These are phyloP conservation scores for Fomitopsis schrenkii DNA, from an alignment of 1,284 basidiomycete genomes.

Conservation along the genomic window DNA sequence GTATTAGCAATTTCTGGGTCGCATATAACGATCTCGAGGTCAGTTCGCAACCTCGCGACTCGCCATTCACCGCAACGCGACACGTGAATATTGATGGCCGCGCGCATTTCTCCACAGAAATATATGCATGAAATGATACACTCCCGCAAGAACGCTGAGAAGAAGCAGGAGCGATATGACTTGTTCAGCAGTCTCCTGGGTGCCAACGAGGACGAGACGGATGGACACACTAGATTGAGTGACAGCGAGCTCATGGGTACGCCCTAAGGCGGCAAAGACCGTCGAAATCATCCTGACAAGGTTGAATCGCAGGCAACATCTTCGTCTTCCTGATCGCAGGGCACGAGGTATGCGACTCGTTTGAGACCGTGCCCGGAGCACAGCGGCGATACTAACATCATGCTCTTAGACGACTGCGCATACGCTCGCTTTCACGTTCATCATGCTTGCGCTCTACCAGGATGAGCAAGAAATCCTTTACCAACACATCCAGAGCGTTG, in stretches of 20 bases:
- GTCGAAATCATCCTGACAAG: not conserved
- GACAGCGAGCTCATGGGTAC: slow-evolving; percentile 49
- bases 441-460: slow-evolving; percentile 46
- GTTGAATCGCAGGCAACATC: slow-evolving; percentile 42
- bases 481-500: slow-evolving; percentile 42
- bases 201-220: slow-evolving; percentile 36
- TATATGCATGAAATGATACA: slow-evolving; percentile 58
- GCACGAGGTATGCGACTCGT: slow-evolving; percentile 3
- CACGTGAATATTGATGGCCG: not conserved
- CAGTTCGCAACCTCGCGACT: not conserved
- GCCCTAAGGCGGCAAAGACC: slow-evolving; percentile 1
- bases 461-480: slow-evolving; percentile 60
- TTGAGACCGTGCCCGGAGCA: not conserved
- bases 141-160: slow-evolving; percentile 33
- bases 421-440: slow-evolving; percentile 56
- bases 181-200: slow-evolving; percentile 52
- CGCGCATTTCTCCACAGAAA: not conserved
- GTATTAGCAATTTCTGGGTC: slow-evolving; percentile 29
- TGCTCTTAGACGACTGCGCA: slow-evolving; percentile 43
- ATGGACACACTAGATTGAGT: slow-evolving; percentile 34
- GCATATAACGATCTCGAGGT: slow-evolving; percentile 51
- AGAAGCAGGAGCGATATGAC: slow-evolving; percentile 39
- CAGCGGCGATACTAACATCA: not conserved
- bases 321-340: slow-evolving; percentile 44
- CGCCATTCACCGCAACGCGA: not conserved